Evolutionary conservation across 129 eudicot genomes (phyloP).

Genomic region (Centella asiatica): DNA sequence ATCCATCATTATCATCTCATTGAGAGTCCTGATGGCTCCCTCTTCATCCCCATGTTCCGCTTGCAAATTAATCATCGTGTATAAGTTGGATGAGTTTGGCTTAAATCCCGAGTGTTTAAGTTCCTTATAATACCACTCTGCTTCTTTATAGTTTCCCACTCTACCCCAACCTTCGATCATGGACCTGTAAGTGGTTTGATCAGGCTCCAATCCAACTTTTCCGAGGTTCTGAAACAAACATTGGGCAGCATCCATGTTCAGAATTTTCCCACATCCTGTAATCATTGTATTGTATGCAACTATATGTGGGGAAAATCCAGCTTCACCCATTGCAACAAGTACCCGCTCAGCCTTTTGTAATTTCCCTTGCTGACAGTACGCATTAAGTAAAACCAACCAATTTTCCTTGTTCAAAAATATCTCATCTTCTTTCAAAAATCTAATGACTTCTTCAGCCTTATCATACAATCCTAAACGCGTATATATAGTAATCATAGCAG

Average conservation of each 20-base stretch:
- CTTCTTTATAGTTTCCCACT: constrained; percentile 44
- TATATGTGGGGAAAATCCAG: constrained; percentile 67
- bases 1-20: constrained; percentile 63
- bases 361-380: constrained; percentile 87
- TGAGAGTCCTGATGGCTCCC: constrained; percentile 46
- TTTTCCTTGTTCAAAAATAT: constrained; percentile 61
- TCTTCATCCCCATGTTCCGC: constrained; percentile 58
- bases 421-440: constrained; percentile 46
- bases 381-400: constrained; percentile 84
- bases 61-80: constrained; percentile 77
- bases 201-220: constrained; percentile 56
- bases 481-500: constrained; percentile 88
- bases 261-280: constrained; percentile 81
- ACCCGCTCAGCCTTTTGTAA: constrained; percentile 48
- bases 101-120: constrained; percentile 41
- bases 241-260: constrained; percentile 69
- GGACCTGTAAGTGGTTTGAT: constrained; percentile 81
- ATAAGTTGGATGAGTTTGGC: constrained; percentile 73
- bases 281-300: constrained; percentile 82
- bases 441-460: constrained; percentile 59
- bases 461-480: constrained; percentile 60
- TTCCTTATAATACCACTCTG: constrained; percentile 49
- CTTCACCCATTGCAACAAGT: constrained; percentile 48
- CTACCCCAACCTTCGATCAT: constrained; percentile 98
- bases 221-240: constrained; percentile 34